Base-by-base conservation (phyloP, 192 early-diverging fungal species). In the Chytriomyces sp. region DNA sequence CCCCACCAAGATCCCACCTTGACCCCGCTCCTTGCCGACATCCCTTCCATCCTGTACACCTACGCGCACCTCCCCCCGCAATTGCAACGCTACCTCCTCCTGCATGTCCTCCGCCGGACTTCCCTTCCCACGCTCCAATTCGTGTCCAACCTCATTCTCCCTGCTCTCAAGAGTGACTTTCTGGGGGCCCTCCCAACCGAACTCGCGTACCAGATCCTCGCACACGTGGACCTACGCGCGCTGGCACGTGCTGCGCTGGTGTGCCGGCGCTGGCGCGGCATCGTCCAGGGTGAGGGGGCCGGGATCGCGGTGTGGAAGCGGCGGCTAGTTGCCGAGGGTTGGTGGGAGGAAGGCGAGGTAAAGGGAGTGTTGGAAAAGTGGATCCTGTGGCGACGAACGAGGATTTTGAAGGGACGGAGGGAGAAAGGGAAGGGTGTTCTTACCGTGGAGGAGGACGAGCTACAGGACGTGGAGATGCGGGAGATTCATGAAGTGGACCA, bases 121-220 rank as follows among this genome's bases (percentile, higher is more conserved):
- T 88, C 92, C 5, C 86, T 90, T 3, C 81, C 89, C 2, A 90
- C 91, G 1, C 86, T 99, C 61, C 94, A 98, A 79, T 94, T 94
- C 81, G 90, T 95, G 17, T 89, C 90, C 54, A 88, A 91, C 30
- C 80, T 94, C 17, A 90, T 99, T 60, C 79, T 93, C 52, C 94
- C 98, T 1, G 89, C 91, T 22, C 85, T 98, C 72, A 93, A 95
- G 70, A 88, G 92, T 70, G 96, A 99, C 81, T 96, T 98, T 80
- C 63, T 99, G 7, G 86, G 84, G 2, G 38, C 74, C 38, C 57
- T 84, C 33, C 79, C 83, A 8, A 76, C 82, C 17, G 85, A 86
- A 55, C 75, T 86, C 12, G 54, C 67, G 4, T 85, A 91, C 57
- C 89, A 94, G 58, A 88, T 98, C 74, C 85, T 98, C 22, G 78